Conservation (phyloP, 2,329 filamentous ascomycete genomes). For the Akanthomyces uredinophilus region DNA sequence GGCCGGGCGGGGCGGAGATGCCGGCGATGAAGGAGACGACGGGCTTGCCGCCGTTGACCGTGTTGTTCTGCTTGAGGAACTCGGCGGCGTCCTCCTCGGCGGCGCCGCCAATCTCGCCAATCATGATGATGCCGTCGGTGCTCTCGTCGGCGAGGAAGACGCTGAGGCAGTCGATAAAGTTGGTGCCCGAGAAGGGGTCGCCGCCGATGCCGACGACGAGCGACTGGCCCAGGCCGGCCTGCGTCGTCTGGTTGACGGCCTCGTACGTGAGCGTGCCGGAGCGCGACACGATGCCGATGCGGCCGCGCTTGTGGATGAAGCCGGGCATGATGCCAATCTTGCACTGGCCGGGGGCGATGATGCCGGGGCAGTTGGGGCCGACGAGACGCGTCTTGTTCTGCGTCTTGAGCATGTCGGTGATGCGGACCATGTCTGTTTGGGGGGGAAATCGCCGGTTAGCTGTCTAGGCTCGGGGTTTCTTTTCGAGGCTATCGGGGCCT, state of each 20-base stretch:
- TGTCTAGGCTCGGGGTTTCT: not conserved
- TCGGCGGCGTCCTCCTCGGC: constrained; percentile 98
- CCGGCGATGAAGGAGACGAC: constrained; percentile 97
- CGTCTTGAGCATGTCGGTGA: constrained; percentile 95
- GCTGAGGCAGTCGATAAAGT: constrained; percentile 98
- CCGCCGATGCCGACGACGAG: constrained; percentile 97
- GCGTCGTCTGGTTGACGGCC: constrained; percentile 98
- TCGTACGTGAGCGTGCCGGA: constrained; percentile 99
- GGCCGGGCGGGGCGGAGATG: constrained; percentile 92
- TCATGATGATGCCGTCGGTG: constrained; percentile 99
- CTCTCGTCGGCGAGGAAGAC: constrained; percentile 94
- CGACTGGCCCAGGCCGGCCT: constrained; percentile 93
- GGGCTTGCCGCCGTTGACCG: constrained; percentile 76
- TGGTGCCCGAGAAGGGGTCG: constrained; percentile 97
- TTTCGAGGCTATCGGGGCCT: not conserved
- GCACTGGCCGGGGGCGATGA: constrained; percentile 93
- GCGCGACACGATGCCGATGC: constrained; percentile 96
- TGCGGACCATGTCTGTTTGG: constrained; percentile 87
- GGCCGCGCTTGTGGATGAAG: constrained; percentile 99
- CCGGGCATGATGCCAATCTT: constrained; percentile 99
- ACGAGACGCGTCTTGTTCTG: constrained; percentile 96
- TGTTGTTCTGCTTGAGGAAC: constrained; percentile 90
- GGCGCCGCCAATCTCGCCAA: constrained; percentile 95
- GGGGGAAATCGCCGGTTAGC: constrained; percentile 2
- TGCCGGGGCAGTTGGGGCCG: constrained; percentile 96